phyloP scores from a whole-genome alignment of 108 stramenopile species.

The Cyclotella cryptica region DNA sequence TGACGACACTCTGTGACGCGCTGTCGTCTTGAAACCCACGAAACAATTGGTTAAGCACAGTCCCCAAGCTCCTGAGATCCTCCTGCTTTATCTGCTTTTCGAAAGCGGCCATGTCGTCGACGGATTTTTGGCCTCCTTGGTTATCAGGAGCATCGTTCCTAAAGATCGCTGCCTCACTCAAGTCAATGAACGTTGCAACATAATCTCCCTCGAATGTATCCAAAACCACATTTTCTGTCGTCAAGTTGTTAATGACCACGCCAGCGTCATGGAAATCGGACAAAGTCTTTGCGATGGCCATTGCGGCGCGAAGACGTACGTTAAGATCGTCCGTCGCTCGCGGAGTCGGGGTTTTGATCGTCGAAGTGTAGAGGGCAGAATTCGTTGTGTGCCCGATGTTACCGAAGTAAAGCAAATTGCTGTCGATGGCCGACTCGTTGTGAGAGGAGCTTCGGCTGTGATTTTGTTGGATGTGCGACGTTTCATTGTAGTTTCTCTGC shows the following conservation, averaged over 20 bases:
- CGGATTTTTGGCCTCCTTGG: too few relatives aligned
- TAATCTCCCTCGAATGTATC: conserved; percentile 32
- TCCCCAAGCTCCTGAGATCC: conserved; percentile 26
- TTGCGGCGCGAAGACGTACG: conserved; percentile 18
- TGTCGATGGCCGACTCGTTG: neutral
- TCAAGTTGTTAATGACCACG: conserved; percentile 21
- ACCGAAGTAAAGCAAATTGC: neutral
- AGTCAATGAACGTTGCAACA: too few relatives aligned
- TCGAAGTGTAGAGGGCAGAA: neutral
- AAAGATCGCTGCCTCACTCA: too few relatives aligned
- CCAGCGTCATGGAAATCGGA: conserved; percentile 23
- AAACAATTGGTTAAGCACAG: conserved; percentile 29
- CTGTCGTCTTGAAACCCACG: neutral
- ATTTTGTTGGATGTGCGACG: neutral
- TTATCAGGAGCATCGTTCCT: too few relatives aligned
- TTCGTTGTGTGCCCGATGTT: neutral
- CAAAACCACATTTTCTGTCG: too few relatives aligned
- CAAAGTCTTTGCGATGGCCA: conserved; percentile 25
- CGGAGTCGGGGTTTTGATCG: neutral
- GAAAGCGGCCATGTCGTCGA: neutral
- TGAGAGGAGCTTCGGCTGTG: neutral
- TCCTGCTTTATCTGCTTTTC: conserved; percentile 20
- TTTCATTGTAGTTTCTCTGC: neutral
- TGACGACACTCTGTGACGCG: neutral
- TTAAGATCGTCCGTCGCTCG: conserved; percentile 5